Percentiles rank a stretch among this genome's conserved stretches.
These are phyloP conservation scores for Xylaria sp. DNA, from an alignment of 2,329 filamentous ascomycete species.

Conservation along the genomic window DNA sequence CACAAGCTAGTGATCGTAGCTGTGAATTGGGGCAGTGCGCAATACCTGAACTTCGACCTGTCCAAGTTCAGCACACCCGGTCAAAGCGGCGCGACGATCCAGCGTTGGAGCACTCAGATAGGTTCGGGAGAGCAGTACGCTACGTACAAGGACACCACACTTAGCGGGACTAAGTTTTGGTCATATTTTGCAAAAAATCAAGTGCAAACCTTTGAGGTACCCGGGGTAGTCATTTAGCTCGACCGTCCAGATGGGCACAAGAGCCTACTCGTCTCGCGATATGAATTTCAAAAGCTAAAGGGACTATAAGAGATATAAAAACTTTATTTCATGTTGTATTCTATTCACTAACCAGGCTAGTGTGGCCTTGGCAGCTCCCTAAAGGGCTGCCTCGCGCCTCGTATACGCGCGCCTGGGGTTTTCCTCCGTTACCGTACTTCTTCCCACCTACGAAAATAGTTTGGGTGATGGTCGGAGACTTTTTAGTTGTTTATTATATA, in stretches of 20 bases:
- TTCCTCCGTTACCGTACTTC: too few species aligned
- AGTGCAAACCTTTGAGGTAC: constrained; percentile 55
- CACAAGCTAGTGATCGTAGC: constrained; percentile 54
- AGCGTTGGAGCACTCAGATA: constrained; percentile 53
- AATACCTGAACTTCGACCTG: constrained; percentile 56
- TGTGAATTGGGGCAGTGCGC: constrained; percentile 53
- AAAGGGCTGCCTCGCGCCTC: too few species aligned
- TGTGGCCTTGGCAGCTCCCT: too few species aligned
- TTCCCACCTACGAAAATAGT: too few species aligned
- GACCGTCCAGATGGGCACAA: background rate
- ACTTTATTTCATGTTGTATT: too few species aligned
- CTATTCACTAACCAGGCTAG: too few species aligned
- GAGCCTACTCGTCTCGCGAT: background rate
- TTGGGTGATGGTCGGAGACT: too few species aligned
- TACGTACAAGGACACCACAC: constrained; percentile 47
- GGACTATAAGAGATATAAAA: background rate
- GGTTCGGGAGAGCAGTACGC: constrained; percentile 53
- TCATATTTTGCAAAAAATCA: constrained; percentile 50
- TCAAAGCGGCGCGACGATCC: constrained; percentile 49
- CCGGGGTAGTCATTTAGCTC: constrained; percentile 35
- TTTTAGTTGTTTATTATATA: too few species aligned
- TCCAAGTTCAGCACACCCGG: constrained; percentile 49
- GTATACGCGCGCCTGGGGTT: too few species aligned
- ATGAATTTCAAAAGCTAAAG: too few species aligned
- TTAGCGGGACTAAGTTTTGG: constrained; percentile 53